Base-by-base conservation (phyloP, 345 rosid species). In the Populus ilicifolia region DNA sequence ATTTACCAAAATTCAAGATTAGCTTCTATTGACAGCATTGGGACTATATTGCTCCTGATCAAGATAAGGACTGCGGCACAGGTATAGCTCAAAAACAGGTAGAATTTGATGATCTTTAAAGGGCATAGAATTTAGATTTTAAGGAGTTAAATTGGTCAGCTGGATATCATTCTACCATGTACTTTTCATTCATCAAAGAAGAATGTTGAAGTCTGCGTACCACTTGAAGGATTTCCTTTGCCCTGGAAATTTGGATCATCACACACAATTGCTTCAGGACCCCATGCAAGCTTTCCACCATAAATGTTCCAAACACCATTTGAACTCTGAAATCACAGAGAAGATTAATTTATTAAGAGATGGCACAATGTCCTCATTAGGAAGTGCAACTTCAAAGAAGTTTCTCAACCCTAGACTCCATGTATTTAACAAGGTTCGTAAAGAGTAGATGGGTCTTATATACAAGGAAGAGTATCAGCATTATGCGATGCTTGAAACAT, bases 231-330 rank as follows among this genome's bases (percentile, higher is more conserved):
- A 83, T 86, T 86, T 73, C 89, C 89, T 56, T 74, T 76, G 66
- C 89, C 90, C 81, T 85, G 86, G 69, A 87, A 87, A 78, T 85
- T 81, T 11, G 90, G 90, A 71, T 87, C 90, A 82, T 87, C 90
- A 46, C 88, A 85, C 69, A 85, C 88, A 81, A 87, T 81, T 69
- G 90, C 90, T 85, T 85, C 88, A 67, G 86, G 85, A 12, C 88
- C 90, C 90, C 90, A 87, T 3, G 88, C 82, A 61, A 87, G 85
- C 77, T 83, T 83, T 59, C 90, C 90, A 27, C 90, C 86, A 69
- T 69, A 87, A 63, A 87, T 81, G 80, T 87, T 87, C 90, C 90
- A 87, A 73, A 87, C 76, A 52, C 90, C 90, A 85, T 85, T 85
- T 75, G 86, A 85, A 78, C 88, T 81, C 86, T 87, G 80, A 75